A percentile compares a stretch with the other conserved stretches of the same genome.
Evolutionary conservation across 2,329 filamentous ascomycete species (phyloP).

Genomic region (Colletotrichum eleusines): DNA sequence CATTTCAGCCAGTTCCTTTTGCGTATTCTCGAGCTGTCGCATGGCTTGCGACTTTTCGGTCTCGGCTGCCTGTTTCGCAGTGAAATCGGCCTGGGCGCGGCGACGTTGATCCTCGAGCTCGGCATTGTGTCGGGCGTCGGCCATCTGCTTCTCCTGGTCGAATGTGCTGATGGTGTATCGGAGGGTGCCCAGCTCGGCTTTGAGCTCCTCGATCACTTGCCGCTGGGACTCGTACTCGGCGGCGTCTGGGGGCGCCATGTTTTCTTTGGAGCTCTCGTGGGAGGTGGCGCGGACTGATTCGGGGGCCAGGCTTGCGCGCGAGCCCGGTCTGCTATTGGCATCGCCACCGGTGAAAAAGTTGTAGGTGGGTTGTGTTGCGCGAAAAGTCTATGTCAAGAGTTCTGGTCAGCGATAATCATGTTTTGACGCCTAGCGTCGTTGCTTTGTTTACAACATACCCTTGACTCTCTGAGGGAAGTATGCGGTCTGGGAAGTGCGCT

Average conservation of each 20-base stretch:
- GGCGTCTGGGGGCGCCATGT: constrained; percentile 69
- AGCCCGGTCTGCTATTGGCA: constrained; percentile 51
- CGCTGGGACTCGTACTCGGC: constrained; percentile 70
- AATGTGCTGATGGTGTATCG: constrained; percentile 89
- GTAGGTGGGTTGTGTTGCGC: constrained; percentile 67
- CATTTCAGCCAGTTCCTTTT: constrained; percentile 64
- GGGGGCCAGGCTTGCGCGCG: constrained; percentile 55
- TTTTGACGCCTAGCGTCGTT: constrained; percentile 15
- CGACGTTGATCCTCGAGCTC: constrained; percentile 84
- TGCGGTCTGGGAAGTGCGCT: constrained; percentile 54
- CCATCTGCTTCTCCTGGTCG: constrained; percentile 88
- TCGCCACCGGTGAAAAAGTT: constrained; percentile 70
- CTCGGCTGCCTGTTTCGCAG: constrained; percentile 71
- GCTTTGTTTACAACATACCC: constrained; percentile 51
- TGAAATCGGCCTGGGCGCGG: constrained; percentile 88
- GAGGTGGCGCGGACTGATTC: constrained; percentile 62
- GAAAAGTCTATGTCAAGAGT: constrained; percentile 56
- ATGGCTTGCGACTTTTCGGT: constrained; percentile 63
- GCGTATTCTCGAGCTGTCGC: constrained; percentile 62
- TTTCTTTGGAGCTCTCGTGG: constrained; percentile 70
- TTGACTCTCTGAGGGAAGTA: constrained; percentile 52
- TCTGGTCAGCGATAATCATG: constrained; percentile 18
- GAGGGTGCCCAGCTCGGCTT: constrained; percentile 88
- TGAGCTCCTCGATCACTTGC: constrained; percentile 78
- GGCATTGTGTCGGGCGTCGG: constrained; percentile 81